Evolutionary conservation across 2,329 filamentous ascomycete species (phyloP).

Genomic region (Colletotrichum agaves): DNA sequence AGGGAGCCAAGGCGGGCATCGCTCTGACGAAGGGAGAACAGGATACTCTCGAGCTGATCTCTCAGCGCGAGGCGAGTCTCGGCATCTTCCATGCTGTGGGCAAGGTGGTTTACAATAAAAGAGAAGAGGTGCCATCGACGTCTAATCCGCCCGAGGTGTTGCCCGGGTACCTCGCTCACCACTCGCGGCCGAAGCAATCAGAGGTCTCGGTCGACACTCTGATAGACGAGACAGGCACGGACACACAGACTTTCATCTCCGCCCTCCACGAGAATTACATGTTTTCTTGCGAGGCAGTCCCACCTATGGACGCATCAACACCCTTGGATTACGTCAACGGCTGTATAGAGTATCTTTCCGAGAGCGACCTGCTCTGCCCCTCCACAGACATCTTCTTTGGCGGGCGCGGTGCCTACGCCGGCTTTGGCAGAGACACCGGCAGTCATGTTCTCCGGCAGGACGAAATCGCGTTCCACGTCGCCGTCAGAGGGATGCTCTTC

Average conservation of each 20-base stretch:
- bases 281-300: conserved; percentile 77
- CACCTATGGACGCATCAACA: conserved; percentile 61
- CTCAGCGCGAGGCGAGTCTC: conserved; percentile 87
- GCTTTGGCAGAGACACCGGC: conserved; percentile 65
- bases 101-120: conserved; percentile 96
- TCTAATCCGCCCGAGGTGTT: conserved; percentile 62
- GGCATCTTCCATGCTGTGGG: conserved; percentile 97
- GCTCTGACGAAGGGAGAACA: conserved; percentile 79
- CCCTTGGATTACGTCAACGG: conserved; percentile 82
- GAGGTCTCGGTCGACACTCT: conserved; percentile 78
- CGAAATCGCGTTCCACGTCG: conserved; percentile 92
- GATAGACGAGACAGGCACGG: conserved; percentile 94
- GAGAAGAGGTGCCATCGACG: conserved; percentile 65
- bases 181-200: conserved; percentile 69
- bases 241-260: conserved; percentile 88
- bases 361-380: conserved; percentile 85
- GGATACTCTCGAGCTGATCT: conserved; percentile 82
- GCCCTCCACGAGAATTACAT: conserved; percentile 95
- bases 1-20: conserved; percentile 64
- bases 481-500: conserved; percentile 87
- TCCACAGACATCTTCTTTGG: conserved; percentile 77
- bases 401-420: conserved; percentile 62
- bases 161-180: conserved; percentile 67
- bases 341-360: conserved; percentile 89
- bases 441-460: conserved; percentile 87